phyloP scores from a whole-genome alignment of 306 rosid genomes.

The Medicago ruthenica region DNA sequence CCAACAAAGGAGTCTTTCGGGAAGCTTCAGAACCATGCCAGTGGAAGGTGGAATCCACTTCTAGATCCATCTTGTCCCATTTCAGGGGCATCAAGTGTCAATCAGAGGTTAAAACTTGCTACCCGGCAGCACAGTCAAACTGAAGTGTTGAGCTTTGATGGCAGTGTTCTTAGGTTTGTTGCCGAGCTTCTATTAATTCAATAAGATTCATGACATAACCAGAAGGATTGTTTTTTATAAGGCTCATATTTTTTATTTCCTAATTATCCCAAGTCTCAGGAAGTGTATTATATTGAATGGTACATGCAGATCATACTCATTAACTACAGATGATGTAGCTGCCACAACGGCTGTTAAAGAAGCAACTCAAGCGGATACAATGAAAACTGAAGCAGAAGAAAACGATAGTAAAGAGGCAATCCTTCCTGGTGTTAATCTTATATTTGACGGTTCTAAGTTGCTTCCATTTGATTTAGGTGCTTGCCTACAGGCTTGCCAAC shows the following conservation, averaged over 20 bases:
- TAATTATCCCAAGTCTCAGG: conserved; percentile 27
- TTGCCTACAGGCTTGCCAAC: conserved; percentile 95
- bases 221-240: not conserved
- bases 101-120: conserved; percentile 78
- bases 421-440: conserved; percentile 90
- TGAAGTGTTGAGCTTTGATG: conserved; percentile 94
- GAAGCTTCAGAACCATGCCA: conserved; percentile 71
- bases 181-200: conserved; percentile 37
- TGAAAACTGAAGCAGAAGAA: conserved; percentile 73
- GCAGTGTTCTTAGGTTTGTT: conserved; percentile 80
- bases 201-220: conserved; percentile 14
- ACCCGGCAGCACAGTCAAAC: conserved; percentile 69
- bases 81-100: conserved; percentile 67
- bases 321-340: conserved; percentile 62
- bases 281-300: conserved; percentile 39
- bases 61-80: conserved; percentile 84
- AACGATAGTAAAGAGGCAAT: conserved; percentile 77
- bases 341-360: conserved; percentile 68
- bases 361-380: conserved; percentile 47
- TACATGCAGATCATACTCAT: conserved; percentile 78
- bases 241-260: conserved; percentile 18
- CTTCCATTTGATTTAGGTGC: conserved; percentile 92
- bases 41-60: conserved; percentile 92
- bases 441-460: conserved; percentile 88
- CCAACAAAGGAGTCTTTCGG: conserved; percentile 62